Evolutionary conservation across 371 early-diverging fungal genomes (phyloP).

Genomic region (Syncephalis fuscata): DNA sequence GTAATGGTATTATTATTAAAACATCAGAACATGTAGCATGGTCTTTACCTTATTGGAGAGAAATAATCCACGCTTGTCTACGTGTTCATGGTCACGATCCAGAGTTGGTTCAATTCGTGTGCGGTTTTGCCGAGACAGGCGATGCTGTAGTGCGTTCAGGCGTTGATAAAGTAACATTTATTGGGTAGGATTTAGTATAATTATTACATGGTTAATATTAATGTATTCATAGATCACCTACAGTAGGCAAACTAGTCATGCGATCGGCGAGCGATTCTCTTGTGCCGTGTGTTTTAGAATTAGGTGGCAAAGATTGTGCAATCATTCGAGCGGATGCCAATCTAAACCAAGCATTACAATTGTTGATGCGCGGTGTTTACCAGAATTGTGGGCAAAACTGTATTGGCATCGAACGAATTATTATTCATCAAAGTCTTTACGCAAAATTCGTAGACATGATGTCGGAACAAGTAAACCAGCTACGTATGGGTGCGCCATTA

Average conservation of each 20-base stretch:
- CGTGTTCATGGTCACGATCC: conserved; percentile 50
- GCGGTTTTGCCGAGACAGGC: conserved; percentile 67
- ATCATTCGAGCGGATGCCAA: conserved; percentile 60
- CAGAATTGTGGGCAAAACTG: conserved; percentile 82
- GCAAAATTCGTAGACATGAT: conserved; percentile 46
- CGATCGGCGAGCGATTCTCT: conserved; percentile 49
- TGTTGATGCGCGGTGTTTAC: conserved; percentile 63
- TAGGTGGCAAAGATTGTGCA: conserved; percentile 82
- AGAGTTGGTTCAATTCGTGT: conserved; percentile 61
- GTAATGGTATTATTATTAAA: conserved; percentile 73
- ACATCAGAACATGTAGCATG: conserved; percentile 74
- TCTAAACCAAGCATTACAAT: conserved; percentile 40
- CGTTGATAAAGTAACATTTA: conserved; percentile 66
- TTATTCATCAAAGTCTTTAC: conserved; percentile 46
- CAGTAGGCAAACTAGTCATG: conserved; percentile 62
- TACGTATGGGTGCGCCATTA: conserved; percentile 53
- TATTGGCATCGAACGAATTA: conserved; percentile 59
- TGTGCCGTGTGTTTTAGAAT: conserved; percentile 73
- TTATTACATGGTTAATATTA: background rate
- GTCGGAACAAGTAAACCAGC: conserved; percentile 24
- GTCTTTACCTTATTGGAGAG: conserved; percentile 41
- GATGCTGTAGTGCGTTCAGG: conserved; percentile 41
- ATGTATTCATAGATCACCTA: conserved; percentile 27
- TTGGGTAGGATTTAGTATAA: conserved; percentile 20
- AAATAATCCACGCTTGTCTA: conserved; percentile 44